Conservation (phyloP, 2,329 filamentous ascomycete species). For the Stylonectria norvegica region DNA sequence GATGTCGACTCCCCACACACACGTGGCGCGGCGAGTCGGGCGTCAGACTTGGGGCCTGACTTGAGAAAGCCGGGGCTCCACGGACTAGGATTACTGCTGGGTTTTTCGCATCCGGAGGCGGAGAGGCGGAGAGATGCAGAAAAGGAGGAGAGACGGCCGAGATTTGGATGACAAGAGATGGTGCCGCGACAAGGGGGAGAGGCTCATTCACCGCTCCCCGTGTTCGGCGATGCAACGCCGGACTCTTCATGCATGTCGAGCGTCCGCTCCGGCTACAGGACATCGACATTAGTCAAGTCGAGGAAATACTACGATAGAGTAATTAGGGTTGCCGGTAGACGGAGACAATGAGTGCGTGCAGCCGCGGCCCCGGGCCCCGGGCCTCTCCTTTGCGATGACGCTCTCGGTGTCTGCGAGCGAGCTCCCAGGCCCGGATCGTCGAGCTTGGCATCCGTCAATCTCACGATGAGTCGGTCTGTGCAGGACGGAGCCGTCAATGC, state of each 20-base stretch:
- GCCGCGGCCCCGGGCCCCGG: constrained; percentile 11
- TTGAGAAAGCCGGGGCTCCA: constrained; percentile 11
- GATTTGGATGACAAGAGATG: neutral
- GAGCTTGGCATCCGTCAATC: too few species aligned
- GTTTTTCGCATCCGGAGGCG: constrained; percentile 1
- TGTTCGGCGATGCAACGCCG: neutral
- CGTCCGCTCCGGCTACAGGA: too few species aligned
- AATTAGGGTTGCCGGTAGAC: neutral
- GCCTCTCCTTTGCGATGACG: constrained; percentile 20
- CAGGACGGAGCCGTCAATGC: constrained; percentile 15
- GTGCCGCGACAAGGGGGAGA: too few species aligned
- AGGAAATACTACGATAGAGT: neutral
- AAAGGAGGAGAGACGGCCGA: neutral
- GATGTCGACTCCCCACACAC: constrained; percentile 21
- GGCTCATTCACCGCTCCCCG: neutral
- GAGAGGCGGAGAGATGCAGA: neutral
- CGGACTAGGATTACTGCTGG: constrained; percentile 9
- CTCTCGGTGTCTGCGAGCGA: constrained; percentile 7
- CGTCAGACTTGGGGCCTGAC: constrained; percentile 8
- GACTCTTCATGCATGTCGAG: neutral
- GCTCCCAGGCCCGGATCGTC: constrained; percentile 5
- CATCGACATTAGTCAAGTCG: too few species aligned
- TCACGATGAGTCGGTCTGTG: constrained; percentile 21
- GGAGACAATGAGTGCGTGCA: neutral
- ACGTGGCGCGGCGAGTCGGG: constrained; percentile 18